Evolutionary conservation across 2,329 filamentous ascomycete genomes (phyloP).

Genomic region (Phaeomoniella chlamydospora): DNA sequence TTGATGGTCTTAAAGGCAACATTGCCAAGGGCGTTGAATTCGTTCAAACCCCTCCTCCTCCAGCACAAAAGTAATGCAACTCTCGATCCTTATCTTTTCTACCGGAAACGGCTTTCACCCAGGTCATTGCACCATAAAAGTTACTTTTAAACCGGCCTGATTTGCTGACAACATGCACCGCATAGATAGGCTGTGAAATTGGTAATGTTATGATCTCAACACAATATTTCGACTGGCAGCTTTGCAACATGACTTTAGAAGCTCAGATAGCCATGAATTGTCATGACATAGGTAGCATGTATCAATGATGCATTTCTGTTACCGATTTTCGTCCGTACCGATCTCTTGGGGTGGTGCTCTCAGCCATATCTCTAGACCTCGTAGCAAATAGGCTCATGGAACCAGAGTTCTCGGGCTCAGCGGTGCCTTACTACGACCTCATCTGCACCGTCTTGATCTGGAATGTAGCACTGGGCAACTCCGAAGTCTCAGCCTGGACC

Average conservation of each 20-base stretch:
- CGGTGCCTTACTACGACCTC: neutral
- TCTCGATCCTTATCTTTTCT: constrained; percentile 8
- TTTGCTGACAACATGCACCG: neutral
- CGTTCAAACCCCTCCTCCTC: constrained; percentile 58
- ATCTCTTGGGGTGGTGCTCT: no score
- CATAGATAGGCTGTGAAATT: neutral
- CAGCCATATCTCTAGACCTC: no score
- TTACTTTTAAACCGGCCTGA: neutral
- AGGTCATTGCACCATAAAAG: neutral
- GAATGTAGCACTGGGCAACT: constrained; percentile 79
- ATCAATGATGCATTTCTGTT: no score
- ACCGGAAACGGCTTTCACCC: neutral
- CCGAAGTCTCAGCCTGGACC: constrained; percentile 78
- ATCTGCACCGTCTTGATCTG: constrained; percentile 69
- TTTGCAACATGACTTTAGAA: neutral
- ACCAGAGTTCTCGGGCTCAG: no score
- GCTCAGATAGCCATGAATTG: neutral
- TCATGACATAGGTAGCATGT: neutral
- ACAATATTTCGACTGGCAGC: neutral
- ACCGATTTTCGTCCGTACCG: no score
- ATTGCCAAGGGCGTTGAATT: constrained; percentile 90
- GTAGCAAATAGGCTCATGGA: no score
- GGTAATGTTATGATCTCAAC: neutral
- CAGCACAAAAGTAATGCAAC: constrained; percentile 55
- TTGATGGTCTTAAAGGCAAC: constrained; percentile 75